A percentile compares a stretch with the other conserved stretches of the same genome.
These are phyloP conservation scores for Albugo laibachii DNA, from an alignment of 352 stramenopile species.

Conservation along the genomic window DNA sequence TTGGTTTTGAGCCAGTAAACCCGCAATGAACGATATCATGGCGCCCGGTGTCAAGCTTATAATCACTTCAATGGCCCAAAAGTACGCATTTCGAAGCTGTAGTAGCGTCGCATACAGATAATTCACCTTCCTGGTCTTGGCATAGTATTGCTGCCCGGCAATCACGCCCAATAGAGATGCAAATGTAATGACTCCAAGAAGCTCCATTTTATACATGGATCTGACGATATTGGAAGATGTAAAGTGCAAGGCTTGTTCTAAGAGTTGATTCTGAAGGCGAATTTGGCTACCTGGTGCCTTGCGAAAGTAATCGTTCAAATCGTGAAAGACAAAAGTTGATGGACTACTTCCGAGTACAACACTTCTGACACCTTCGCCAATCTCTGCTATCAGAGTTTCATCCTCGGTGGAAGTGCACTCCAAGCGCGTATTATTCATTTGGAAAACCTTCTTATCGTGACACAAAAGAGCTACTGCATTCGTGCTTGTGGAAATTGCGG, in stretches of 20 bases:
- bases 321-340: constrained; percentile 18
- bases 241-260: constrained; percentile 27
- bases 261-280: constrained; percentile 36
- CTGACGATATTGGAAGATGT: constrained; percentile 46
- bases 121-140: constrained; percentile 28
- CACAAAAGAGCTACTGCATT: constrained; percentile 33
- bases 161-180: constrained; percentile 41
- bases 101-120: constrained; percentile 45
- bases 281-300: constrained; percentile 23
- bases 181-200: constrained; percentile 50
- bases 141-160: constrained; percentile 33
- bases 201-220: constrained; percentile 21
- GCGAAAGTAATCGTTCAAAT: constrained; percentile 28
- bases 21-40: constrained; percentile 40
- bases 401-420: constrained; percentile 2
- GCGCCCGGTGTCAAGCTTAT: constrained; percentile 40
- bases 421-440: constrained; percentile 2
- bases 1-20: constrained; percentile 34
- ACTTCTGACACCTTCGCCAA: too few species aligned
- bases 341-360: too few species aligned
- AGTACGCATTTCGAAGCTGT: constrained; percentile 53
- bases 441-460: constrained; percentile 18
- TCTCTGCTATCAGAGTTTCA: constrained; percentile 2
- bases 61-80: constrained; percentile 44
- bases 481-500: background rate